Evolutionary conservation across 345 rosid genomes (phyloP).

Genomic region (Dipteronia sinensis): DNA sequence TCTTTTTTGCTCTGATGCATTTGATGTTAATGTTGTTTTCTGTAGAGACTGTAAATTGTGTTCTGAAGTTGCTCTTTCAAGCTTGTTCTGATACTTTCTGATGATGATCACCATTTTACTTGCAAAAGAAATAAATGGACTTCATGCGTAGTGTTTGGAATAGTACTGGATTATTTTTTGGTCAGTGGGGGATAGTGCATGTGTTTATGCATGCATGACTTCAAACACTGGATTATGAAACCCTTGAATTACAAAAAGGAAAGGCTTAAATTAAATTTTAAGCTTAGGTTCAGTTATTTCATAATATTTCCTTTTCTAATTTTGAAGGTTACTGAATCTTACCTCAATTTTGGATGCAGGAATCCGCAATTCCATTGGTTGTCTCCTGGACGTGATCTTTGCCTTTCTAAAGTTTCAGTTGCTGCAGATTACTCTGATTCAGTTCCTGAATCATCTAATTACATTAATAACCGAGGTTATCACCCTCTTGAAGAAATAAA

Average conservation of each 20-base stretch:
- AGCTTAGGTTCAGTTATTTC: not conserved
- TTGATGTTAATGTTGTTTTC: not conserved
- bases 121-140: not conserved
- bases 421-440: slow-evolving; percentile 98
- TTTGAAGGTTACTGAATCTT: not conserved
- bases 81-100: not conserved
- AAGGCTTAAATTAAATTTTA: not conserved
- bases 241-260: not conserved
- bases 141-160: not conserved
- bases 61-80: not conserved
- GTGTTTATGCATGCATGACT: not conserved
- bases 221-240: not conserved
- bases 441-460: slow-evolving; percentile 82
- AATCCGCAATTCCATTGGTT: slow-evolving; percentile 55
- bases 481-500: slow-evolving; percentile 94
- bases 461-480: slow-evolving; percentile 53
- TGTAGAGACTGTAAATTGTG: not conserved
- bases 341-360: slow-evolving; percentile 53
- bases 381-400: slow-evolving; percentile 52
- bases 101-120: not conserved
- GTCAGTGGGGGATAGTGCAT: not conserved
- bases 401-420: slow-evolving; percentile 78
- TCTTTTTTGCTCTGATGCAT: not conserved
- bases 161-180: not conserved
- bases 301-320: not conserved